phyloP scores from a whole-genome alignment of 2,329 filamentous ascomycete species.

The Emmonsiellopsis sp. region DNA sequence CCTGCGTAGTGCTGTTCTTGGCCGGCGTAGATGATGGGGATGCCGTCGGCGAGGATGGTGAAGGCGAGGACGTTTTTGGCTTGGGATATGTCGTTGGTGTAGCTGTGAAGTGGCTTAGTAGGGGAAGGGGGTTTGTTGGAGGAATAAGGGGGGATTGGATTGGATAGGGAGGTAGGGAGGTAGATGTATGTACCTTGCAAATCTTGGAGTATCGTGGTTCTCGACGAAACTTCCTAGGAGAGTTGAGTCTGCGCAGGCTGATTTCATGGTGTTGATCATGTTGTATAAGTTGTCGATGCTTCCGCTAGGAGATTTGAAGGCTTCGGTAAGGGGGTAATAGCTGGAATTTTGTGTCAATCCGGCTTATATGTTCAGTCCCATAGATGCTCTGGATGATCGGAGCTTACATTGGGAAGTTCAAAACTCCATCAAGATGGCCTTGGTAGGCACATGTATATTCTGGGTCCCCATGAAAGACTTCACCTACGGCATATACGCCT shows the following conservation, averaged over 20 bases:
- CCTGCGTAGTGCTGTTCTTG: constrained; percentile 54
- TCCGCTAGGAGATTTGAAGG: constrained; percentile 1
- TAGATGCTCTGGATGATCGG: constrained; percentile 19
- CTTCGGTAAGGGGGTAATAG: constrained; percentile 6
- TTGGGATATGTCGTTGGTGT: constrained; percentile 45
- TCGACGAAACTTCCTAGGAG: constrained; percentile 46
- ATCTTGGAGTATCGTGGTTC: constrained; percentile 45
- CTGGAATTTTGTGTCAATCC: background rate
- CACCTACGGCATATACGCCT: constrained; percentile 41
- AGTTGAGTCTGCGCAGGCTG: constrained; percentile 30
- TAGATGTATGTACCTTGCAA: background rate
- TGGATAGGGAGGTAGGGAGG: background rate
- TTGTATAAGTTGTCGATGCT: constrained; percentile 11
- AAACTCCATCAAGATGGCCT: constrained; percentile 34
- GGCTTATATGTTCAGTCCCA: no score
- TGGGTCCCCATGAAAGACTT: constrained; percentile 33
- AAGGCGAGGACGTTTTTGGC: constrained; percentile 55
- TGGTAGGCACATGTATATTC: constrained; percentile 36
- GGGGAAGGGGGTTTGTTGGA: background rate
- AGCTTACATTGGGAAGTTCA: constrained; percentile 37
- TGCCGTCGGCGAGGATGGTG: constrained; percentile 50
- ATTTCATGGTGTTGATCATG: constrained; percentile 23
- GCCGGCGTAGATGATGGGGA: constrained; percentile 58
- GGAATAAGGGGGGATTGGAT: background rate
- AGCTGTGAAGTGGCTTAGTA: constrained; percentile 38